Conservation (phyloP, 2,329 filamentous ascomycete species). For the Magnaporthiopsis incrustans region DNA sequence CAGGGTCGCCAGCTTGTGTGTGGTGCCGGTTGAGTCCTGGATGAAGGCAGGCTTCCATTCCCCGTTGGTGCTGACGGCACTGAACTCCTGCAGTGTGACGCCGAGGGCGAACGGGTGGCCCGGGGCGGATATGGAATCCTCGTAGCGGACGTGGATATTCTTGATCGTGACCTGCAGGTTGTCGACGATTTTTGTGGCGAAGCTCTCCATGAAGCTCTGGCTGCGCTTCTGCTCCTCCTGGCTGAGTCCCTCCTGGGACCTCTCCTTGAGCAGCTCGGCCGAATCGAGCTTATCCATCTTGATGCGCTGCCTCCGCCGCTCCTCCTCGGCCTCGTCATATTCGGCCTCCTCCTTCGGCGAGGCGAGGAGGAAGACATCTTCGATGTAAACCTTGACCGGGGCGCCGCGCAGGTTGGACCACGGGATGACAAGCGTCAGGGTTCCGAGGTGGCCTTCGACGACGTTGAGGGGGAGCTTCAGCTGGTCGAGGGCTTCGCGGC, state of each 20-base stretch:
- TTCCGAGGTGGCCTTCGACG: constrained; percentile 85
- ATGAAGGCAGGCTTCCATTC: constrained; percentile 96
- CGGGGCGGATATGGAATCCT: constrained; percentile 91
- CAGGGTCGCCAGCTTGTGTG: constrained; percentile 88
- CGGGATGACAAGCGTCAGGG: constrained; percentile 86
- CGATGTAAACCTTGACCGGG: constrained; percentile 88
- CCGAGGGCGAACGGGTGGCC: constrained; percentile 93
- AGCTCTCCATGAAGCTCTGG: constrained; percentile 92
- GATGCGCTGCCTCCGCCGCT: constrained; percentile 73
- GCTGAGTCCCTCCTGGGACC: constrained; percentile 85
- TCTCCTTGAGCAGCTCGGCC: constrained; percentile 87
- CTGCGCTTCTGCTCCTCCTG: constrained; percentile 95
- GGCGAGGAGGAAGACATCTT: constrained; percentile 92
- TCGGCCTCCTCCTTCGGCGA: constrained; percentile 92
- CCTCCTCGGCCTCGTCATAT: constrained; percentile 89
- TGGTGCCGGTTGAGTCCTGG: constrained; percentile 72
- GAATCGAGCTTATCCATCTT: constrained; percentile 99
- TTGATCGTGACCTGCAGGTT: constrained; percentile 97
- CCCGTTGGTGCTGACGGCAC: constrained; percentile 89
- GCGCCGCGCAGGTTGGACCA: constrained; percentile 96
- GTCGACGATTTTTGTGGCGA: constrained; percentile 95
- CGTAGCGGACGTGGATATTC: constrained; percentile 97
- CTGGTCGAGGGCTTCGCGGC: constrained; percentile 92
- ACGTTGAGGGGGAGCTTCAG: constrained; percentile 95
- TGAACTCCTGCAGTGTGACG: constrained; percentile 89